Conservation (phyloP, 1,139 yeast species). For the Suhomyces ambrosiae region DNA sequence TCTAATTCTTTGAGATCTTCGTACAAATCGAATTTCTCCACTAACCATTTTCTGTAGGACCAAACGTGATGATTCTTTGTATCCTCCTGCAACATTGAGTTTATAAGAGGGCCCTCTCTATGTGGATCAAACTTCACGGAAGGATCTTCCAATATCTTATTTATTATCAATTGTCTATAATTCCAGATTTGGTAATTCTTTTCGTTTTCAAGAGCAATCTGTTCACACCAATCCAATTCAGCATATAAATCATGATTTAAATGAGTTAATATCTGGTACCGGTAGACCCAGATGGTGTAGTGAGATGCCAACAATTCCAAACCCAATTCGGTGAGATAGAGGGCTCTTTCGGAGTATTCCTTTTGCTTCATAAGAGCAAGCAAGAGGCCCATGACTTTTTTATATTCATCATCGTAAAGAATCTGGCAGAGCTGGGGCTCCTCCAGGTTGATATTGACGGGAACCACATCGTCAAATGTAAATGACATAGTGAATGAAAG, state of each 20-base stretch:
- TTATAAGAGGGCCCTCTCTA: constrained; percentile 65
- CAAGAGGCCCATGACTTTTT: constrained; percentile 57
- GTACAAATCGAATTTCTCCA: constrained; percentile 53
- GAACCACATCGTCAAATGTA: constrained; percentile 42
- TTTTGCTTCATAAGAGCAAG: constrained; percentile 59
- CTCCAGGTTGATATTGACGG: constrained; percentile 46
- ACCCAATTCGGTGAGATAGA: constrained; percentile 62
- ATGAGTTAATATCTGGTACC: constrained; percentile 56
- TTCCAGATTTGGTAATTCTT: constrained; percentile 98
- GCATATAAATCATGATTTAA: constrained; percentile 34
- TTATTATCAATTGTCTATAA: constrained; percentile 68
- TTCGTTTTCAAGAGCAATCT: constrained; percentile 70
- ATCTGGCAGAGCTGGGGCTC: constrained; percentile 70
- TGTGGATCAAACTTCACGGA: constrained; percentile 38
- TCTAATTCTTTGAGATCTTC: constrained; percentile 50
- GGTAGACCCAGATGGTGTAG: constrained; percentile 86
- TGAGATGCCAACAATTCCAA: constrained; percentile 82
- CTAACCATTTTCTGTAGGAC: constrained; percentile 87
- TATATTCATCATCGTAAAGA: constrained; percentile 74
- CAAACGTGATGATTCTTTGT: constrained; percentile 94
- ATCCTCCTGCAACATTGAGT: constrained; percentile 73
- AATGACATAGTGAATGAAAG: no score
- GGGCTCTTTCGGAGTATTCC: constrained; percentile 73
- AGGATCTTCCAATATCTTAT: constrained; percentile 28
- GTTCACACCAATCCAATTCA: constrained; percentile 66